These are phyloP conservation scores for Colletotrichum cuscutae DNA, from an alignment of 2,329 filamentous ascomycete genomes.

Conservation along the genomic window DNA sequence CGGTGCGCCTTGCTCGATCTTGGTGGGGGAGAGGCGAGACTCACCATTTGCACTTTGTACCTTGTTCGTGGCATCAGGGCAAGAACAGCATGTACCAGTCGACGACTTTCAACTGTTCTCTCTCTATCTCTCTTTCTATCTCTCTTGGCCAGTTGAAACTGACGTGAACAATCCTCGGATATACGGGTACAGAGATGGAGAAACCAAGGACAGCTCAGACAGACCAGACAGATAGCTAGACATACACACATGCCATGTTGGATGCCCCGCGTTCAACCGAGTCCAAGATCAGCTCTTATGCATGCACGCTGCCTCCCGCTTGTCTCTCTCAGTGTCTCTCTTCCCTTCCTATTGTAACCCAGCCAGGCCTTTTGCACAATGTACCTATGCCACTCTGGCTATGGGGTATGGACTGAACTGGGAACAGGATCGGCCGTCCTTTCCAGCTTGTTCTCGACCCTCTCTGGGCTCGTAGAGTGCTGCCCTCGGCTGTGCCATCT, in stretches of 20 bases:
- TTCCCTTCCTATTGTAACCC: background rate
- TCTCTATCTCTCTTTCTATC: background rate
- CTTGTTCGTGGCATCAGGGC: background rate
- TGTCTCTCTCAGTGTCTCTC: background rate
- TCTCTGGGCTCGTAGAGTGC: background rate
- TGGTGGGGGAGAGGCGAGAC: background rate
- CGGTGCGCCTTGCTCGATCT: slow-evolving; percentile 1
- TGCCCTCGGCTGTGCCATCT: background rate
- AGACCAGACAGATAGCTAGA: background rate
- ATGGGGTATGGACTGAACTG: background rate
- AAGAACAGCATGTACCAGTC: background rate
- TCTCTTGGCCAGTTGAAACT: background rate
- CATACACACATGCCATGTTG: background rate
- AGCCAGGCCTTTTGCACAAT: background rate
- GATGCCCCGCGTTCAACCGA: background rate
- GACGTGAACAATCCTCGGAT: background rate
- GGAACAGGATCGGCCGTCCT: background rate
- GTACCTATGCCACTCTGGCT: too few relatives aligned
- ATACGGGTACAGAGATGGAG: background rate
- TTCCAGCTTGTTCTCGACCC: background rate
- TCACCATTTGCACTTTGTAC: background rate
- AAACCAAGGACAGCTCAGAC: background rate
- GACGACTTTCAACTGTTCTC: background rate
- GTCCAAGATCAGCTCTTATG: background rate
- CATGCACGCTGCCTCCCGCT: background rate